Conservation (phyloP, 805 yeast genomes). For the Wickerhamiella allomyrinae region DNA sequence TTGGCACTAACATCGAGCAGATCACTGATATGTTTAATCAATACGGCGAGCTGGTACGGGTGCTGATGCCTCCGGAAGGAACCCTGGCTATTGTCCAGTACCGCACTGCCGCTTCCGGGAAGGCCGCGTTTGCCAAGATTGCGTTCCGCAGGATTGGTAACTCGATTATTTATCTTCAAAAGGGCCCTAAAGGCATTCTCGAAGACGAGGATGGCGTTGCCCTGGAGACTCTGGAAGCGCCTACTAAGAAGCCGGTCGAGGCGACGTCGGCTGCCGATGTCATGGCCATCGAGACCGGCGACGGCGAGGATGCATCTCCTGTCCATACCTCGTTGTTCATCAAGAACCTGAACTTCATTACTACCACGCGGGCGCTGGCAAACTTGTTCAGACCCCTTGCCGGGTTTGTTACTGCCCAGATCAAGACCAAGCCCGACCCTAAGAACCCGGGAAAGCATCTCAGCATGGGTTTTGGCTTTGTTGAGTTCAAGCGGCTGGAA, state of each 20-base stretch:
- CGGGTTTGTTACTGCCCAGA: slow-evolving; percentile 71
- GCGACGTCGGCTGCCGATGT: slow-evolving; percentile 14
- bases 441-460: slow-evolving; percentile 48
- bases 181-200: slow-evolving; percentile 80
- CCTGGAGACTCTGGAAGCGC: slow-evolving; percentile 22
- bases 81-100: slow-evolving; percentile 90
- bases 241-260: slow-evolving; percentile 2
- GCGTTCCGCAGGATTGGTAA: slow-evolving; percentile 81
- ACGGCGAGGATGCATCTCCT: slow-evolving; percentile 32
- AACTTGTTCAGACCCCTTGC: slow-evolving; percentile 51
- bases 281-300: slow-evolving; percentile 19
- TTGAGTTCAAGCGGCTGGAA: slow-evolving; percentile 65
- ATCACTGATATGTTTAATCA: slow-evolving; percentile 67
- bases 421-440: slow-evolving; percentile 80
- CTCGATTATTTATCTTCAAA: slow-evolving; percentile 77
- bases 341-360: slow-evolving; percentile 79
- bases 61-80: slow-evolving; percentile 91
- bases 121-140: slow-evolving; percentile 77
- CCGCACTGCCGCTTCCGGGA: slow-evolving; percentile 66
- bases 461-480: slow-evolving; percentile 98
- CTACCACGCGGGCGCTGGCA: slow-evolving; percentile 44
- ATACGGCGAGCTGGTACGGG: slow-evolving; percentile 64
- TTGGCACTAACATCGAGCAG: slow-evolving; percentile 69
- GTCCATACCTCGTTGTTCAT: slow-evolving; percentile 81
- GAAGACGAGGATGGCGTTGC: slow-evolving; percentile 34